Evolutionary conservation across 2,329 filamentous ascomycete genomes (phyloP).

Genomic region (Pseudogymnoascus sp.): DNA sequence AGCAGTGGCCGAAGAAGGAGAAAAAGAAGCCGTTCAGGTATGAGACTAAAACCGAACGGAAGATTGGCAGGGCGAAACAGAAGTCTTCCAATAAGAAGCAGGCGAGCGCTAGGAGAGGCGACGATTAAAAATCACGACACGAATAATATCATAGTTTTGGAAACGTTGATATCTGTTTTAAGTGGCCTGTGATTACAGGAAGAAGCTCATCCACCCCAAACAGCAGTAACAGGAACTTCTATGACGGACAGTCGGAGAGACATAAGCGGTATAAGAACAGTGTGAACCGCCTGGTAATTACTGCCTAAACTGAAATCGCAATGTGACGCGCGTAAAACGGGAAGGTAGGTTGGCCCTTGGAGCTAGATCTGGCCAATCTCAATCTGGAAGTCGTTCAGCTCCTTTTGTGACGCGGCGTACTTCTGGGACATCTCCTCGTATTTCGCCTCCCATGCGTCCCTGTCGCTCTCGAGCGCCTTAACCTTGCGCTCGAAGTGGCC

Average conservation of each 20-base stretch:
- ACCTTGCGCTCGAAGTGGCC: slow-evolving; percentile 99
- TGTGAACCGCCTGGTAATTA: slow-evolving; percentile 5
- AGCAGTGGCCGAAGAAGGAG: slow-evolving; percentile 55
- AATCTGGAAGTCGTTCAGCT: slow-evolving; percentile 80
- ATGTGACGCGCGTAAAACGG: slow-evolving; percentile 8
- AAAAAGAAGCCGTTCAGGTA: slow-evolving; percentile 92
- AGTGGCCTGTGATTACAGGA: slow-evolving; percentile 8
- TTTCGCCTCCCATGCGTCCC: slow-evolving; percentile 93
- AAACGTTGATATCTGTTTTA: slow-evolving; percentile 6
- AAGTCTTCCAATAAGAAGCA: slow-evolving; percentile 53
- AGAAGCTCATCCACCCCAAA: slow-evolving; percentile 8
- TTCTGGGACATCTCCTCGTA: slow-evolving; percentile 97
- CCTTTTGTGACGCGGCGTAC: slow-evolving; percentile 74
- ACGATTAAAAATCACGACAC: slow-evolving; percentile 13
- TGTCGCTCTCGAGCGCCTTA: slow-evolving; percentile 84
- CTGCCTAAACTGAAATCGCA: slow-evolving; percentile 6
- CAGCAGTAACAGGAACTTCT: slow-evolving; percentile 7
- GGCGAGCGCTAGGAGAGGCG: slow-evolving; percentile 27
- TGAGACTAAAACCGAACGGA: slow-evolving; percentile 78
- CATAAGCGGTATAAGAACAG: slow-evolving; percentile 1
- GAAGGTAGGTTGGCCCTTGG: neutral
- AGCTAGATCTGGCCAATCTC: slow-evolving; percentile 86
- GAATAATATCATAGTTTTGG: slow-evolving; percentile 3
- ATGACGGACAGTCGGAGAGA: neutral
- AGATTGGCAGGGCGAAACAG: slow-evolving; percentile 62